phyloP scores from a whole-genome alignment of 140 eudicot genomes.

The Cichorium intybus region DNA sequence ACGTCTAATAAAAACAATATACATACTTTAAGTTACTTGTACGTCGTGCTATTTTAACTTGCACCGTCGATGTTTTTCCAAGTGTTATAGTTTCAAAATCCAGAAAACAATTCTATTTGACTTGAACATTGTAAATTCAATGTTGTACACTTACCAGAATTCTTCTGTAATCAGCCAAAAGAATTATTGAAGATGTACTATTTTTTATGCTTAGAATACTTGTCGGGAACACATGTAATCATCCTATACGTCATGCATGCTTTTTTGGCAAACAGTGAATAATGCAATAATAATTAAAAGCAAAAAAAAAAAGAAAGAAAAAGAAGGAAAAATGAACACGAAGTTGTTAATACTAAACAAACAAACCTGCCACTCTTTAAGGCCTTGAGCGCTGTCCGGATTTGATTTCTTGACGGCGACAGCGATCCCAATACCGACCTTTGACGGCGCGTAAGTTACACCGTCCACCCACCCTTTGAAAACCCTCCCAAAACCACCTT shows the following conservation, averaged over 20 bases:
- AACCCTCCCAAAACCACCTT: slow-evolving; percentile 87
- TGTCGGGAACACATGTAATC: neutral
- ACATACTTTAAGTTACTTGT: neutral
- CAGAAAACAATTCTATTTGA: neutral
- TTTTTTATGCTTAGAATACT: neutral
- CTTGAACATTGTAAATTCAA: neutral
- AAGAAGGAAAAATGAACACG: neutral
- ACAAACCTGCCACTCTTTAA: slow-evolving; percentile 80
- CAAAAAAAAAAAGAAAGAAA: neutral
- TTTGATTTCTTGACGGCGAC: slow-evolving; percentile 78
- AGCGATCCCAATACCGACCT: slow-evolving; percentile 50
- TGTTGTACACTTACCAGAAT: neutral
- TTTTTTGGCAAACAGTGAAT: slow-evolving; percentile 9
- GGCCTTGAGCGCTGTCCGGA: slow-evolving; percentile 79
- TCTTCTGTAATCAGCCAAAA: neutral
- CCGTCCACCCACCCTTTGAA: slow-evolving; percentile 71
- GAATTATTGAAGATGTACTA: slow-evolving; percentile 1
- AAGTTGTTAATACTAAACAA: neutral
- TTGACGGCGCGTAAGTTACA: slow-evolving; percentile 56
- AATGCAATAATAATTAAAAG: neutral
- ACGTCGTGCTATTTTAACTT: neutral
- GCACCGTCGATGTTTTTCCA: neutral
- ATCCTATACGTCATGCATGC: slow-evolving; percentile 31
- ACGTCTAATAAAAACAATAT: neutral
- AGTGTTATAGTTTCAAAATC: neutral